A percentile compares a stretch with the other conserved stretches of the same genome.
phyloP scores from a whole-genome alignment of 169 alveolate genomes.

The Plasmodium gaboni region DNA sequence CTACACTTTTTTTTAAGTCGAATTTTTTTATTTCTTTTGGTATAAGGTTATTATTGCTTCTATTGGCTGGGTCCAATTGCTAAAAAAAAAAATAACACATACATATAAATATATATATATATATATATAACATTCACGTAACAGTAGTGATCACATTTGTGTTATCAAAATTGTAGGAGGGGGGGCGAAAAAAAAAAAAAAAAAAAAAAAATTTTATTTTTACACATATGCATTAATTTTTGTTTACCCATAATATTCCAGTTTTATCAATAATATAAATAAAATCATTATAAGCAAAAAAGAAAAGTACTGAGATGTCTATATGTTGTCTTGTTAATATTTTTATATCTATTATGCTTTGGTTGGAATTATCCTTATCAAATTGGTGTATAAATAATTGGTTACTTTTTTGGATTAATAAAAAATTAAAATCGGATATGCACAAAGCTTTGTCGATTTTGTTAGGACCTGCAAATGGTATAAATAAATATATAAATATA shows the following conservation, averaged over 20 bases:
- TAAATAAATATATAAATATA: neutral
- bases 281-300: constrained; percentile 13
- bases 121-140: neutral
- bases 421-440: constrained; percentile 26
- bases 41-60: neutral
- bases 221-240: neutral
- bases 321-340: constrained; percentile 24
- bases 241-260: constrained; percentile 43
- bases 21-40: constrained; percentile 15
- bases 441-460: constrained; percentile 52
- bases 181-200: neutral
- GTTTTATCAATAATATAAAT: constrained; percentile 43
- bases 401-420: constrained; percentile 28
- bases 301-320: constrained; percentile 16
- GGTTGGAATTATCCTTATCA: constrained; percentile 8
- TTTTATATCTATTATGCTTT: constrained; percentile 38
- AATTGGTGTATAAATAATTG: constrained; percentile 13
- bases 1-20: constrained; percentile 14
- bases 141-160: neutral
- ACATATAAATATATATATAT: neutral
- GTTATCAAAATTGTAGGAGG: too few relatives aligned
- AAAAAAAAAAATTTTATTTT: neutral
- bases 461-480: constrained; percentile 9
- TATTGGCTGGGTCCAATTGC: too few relatives aligned
- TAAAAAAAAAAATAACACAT: neutral